phyloP scores from a whole-genome alignment of 257 asterid species.

The Rhazya stricta region DNA sequence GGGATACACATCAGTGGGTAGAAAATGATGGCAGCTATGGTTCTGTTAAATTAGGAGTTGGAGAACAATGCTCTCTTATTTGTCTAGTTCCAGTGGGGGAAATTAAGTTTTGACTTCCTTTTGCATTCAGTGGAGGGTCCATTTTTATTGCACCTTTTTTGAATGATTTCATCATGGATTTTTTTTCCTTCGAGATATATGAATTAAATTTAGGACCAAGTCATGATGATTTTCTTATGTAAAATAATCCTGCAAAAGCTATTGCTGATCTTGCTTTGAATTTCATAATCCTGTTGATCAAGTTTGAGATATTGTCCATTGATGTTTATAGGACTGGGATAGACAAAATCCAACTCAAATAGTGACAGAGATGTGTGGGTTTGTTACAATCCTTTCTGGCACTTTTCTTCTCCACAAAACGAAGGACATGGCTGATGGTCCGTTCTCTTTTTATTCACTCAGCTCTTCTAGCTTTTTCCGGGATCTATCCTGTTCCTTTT shows the following conservation, averaged over 20 bases:
- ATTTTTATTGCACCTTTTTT: no score
- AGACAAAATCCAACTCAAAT: slow-evolving; percentile 93
- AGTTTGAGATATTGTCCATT: neutral
- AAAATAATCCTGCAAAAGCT: neutral
- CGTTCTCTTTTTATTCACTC: slow-evolving; percentile 1
- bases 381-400: slow-evolving; percentile 91
- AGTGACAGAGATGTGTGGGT: slow-evolving; percentile 92
- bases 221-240: no score
- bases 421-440: slow-evolving; percentile 92
- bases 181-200: no score
- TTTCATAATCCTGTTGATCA: neutral
- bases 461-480: neutral
- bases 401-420: slow-evolving; percentile 98
- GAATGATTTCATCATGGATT: no score
- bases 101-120: no score
- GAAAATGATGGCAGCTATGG: no score
- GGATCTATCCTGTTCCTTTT: neutral
- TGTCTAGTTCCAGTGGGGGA: no score
- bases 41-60: no score
- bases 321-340: slow-evolving; percentile 77
- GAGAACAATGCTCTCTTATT: no score
- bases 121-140: no score
- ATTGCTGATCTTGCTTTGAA: neutral
- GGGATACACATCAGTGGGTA: no score
- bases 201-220: no score